These are phyloP conservation scores for Amorphotheca resinae DNA, from an alignment of 495 filamentous ascomycete genomes.

Conservation along the genomic window DNA sequence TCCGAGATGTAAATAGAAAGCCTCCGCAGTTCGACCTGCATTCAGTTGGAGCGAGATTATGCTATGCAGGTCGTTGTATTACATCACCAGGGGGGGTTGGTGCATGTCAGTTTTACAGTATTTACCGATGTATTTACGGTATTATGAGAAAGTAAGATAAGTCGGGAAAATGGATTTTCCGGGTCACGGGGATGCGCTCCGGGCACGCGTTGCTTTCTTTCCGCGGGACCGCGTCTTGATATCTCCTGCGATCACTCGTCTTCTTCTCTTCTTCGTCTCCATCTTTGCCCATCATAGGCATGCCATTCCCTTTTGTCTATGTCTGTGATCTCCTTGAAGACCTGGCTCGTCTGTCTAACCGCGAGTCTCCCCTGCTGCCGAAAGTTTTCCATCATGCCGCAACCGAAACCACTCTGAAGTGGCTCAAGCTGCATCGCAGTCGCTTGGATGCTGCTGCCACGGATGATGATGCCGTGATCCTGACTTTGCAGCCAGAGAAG, in stretches of 20 bases:
- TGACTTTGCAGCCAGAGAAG: slow-evolving; percentile 60
- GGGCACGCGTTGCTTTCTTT: background rate
- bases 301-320: slow-evolving; percentile 50
- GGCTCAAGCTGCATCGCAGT: slow-evolving; percentile 46
- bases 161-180: too few species aligned
- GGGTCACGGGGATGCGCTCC: slow-evolving; percentile 1
- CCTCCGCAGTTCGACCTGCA: too few species aligned
- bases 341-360: slow-evolving; percentile 30
- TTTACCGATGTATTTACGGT: too few species aligned
- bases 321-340: slow-evolving; percentile 49
- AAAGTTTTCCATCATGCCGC: slow-evolving; percentile 23
- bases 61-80: too few species aligned
- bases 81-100: too few species aligned
- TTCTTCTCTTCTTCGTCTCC: background rate
- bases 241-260: background rate
- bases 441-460: slow-evolving; percentile 38
- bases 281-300: slow-evolving; percentile 15
- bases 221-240: background rate
- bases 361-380: slow-evolving; percentile 22
- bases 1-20: too few species aligned
- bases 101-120: too few species aligned
- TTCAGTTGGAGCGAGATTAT: too few species aligned
- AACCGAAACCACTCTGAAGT: slow-evolving; percentile 34
- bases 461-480: slow-evolving; percentile 49
- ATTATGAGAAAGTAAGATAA: too few species aligned